Evolutionary conservation across 202 grass and related monocot genomes (phyloP).

Genomic region (Carex arenaria): DNA sequence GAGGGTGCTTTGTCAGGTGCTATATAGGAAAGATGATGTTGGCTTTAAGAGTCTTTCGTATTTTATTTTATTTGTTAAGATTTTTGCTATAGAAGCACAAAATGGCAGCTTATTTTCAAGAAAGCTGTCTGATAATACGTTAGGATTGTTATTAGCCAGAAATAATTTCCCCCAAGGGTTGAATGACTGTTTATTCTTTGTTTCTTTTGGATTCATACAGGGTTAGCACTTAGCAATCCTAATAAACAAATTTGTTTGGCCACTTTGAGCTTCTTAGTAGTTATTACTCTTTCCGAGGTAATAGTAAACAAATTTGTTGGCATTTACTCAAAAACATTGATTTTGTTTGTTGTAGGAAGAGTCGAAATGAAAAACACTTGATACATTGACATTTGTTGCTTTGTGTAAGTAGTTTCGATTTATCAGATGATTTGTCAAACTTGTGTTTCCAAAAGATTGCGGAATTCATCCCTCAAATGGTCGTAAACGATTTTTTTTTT

Average conservation of each 20-base stretch:
- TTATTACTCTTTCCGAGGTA: not conserved
- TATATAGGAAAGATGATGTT: constrained; percentile 26
- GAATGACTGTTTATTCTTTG: constrained; percentile 1
- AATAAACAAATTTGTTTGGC: not conserved
- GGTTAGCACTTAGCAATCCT: not conserved
- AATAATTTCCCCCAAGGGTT: not conserved
- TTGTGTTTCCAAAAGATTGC: not conserved
- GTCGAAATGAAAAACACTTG: not conserved
- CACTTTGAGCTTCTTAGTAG: not conserved
- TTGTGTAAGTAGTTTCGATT: not conserved
- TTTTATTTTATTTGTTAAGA: constrained; percentile 9
- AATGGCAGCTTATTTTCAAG: constrained; percentile 14
- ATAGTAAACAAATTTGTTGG: not conserved
- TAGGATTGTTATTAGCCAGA: not conserved
- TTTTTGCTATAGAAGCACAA: not conserved
- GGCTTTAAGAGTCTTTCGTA: not conserved
- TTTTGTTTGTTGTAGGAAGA: not conserved
- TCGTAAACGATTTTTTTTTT: not conserved
- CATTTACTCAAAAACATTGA: not conserved
- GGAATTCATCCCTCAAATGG: not conserved
- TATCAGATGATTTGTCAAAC: too few species aligned
- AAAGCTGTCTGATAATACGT: not conserved
- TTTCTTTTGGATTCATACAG: constrained; percentile 1
- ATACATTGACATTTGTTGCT: not conserved
- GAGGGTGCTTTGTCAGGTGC: constrained; percentile 36